Evolutionary conservation across 331 rosid genomes (phyloP), one percentile per base, ranked within the genome.

Genomic region (Stylosanthes scabra): DNA sequence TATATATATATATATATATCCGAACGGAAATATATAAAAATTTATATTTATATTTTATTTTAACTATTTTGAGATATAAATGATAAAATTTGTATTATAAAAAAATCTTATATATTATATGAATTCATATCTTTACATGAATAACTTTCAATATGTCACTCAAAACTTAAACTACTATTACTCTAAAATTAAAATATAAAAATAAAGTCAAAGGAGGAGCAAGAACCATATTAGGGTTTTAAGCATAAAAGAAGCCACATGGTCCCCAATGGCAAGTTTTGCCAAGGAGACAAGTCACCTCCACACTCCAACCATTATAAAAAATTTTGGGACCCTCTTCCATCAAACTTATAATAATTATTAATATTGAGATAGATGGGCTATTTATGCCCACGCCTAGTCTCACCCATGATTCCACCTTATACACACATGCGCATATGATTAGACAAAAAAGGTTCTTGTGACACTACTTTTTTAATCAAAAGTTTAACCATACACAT

Each of bases 311-410:
- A 74, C 78, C 81, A 86, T 78, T 70, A 70, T 76, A 44, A 72
- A 66, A 28, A 16, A 34, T 6, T 12, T 63, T 67, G 86, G 88
- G 87, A 67, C 86, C 84, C 81, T 41, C 13, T 34, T 34, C 77
- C 60, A 56, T 73, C 68, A 87, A 82, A 47, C 66, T 71, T 76
- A 11, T 72, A 52, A 14, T 72, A 52, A 71, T 62, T 66, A 83
- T 89, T 83, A 65, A 60, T 78, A 46, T 63, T 62, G 81, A 74
- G 71, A 87, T 80, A 80, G 72, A 45, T 71, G 55, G 20, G 55
- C 55, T 49, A 77, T 81, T 67, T 34, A 34, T 77, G 71, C 74
- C 70, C 91, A 83, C 85, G 88, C 88, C 88, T 81, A 80, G 49
- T 74, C 63, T 56, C 44, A 54, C 62, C 84, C 82, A 82, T 70